Conservation (phyloP, 2,329 filamentous ascomycete genomes). For the Colletotrichum truncatum region DNA sequence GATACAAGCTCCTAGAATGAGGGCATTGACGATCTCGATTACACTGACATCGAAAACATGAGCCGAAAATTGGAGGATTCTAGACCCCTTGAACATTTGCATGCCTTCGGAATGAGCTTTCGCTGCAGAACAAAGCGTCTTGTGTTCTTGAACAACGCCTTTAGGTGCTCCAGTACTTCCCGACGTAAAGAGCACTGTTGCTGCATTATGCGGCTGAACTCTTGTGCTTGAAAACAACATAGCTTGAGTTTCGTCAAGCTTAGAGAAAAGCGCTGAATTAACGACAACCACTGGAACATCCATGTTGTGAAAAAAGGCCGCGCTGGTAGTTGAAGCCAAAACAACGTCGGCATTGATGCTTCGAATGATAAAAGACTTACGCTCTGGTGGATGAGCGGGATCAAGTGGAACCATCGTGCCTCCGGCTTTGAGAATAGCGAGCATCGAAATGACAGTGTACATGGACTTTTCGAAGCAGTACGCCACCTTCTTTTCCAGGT, state of each 20-base stretch:
- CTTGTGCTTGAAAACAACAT: background rate
- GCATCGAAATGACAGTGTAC: conserved; percentile 38
- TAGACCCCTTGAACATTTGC: background rate
- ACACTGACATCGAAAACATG: conserved; percentile 50
- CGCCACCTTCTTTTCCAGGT: conserved; percentile 33
- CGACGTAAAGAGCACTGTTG: conserved; percentile 60
- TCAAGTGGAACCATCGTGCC: conserved; percentile 42
- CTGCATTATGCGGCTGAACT: conserved; percentile 10
- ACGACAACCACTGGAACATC: background rate
- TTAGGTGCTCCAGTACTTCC: conserved; percentile 63
- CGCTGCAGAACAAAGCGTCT: conserved; percentile 34
- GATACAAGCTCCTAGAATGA: conserved; percentile 47
- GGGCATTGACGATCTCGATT: conserved; percentile 46
- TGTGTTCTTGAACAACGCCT: conserved; percentile 52
- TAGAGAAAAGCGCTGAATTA: background rate
- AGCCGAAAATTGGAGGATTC: conserved; percentile 33
- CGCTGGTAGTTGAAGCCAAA: background rate
- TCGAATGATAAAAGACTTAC: conserved; percentile 12
- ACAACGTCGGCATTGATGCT: background rate
- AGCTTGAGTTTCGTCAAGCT: background rate
- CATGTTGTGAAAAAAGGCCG: background rate
- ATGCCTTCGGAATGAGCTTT: conserved; percentile 1
- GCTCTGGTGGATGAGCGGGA: conserved; percentile 24
- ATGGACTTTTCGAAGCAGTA: conserved; percentile 41
- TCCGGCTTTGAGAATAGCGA: conserved; percentile 43